phyloP scores from a whole-genome alignment of 2,329 filamentous ascomycete species.

The Venturia pyrina region DNA sequence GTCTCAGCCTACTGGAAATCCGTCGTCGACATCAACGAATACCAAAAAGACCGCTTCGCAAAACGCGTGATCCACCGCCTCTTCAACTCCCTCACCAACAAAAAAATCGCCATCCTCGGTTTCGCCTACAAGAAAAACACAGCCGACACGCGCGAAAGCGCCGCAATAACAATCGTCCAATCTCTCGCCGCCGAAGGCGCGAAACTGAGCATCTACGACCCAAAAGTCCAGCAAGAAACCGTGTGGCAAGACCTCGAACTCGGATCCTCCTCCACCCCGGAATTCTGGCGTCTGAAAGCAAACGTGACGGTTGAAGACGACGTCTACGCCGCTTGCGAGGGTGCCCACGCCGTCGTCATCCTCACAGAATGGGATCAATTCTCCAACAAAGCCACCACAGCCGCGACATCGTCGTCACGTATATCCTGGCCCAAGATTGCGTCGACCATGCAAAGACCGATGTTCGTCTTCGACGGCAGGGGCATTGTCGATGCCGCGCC shows the following conservation, averaged over 20 bases:
- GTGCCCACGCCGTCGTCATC: constrained; percentile 9
- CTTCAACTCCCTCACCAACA: constrained; percentile 57
- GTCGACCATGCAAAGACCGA: constrained; percentile 22
- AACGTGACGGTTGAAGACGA: constrained; percentile 12
- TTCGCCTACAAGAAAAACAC: constrained; percentile 76
- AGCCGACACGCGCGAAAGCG: constrained; percentile 61
- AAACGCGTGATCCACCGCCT: constrained; percentile 55
- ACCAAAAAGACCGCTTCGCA: constrained; percentile 58
- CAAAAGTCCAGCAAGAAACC: constrained; percentile 20
- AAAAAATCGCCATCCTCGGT: constrained; percentile 61
- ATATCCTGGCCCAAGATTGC: constrained; percentile 26
- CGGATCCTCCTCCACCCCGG: background rate
- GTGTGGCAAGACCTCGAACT: constrained; percentile 12
- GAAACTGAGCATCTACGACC: constrained; percentile 59
- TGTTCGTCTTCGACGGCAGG: constrained; percentile 28
- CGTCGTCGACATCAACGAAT: constrained; percentile 66
- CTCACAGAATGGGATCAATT: constrained; percentile 13
- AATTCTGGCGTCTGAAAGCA: constrained; percentile 11
- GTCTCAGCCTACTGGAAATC: constrained; percentile 66
- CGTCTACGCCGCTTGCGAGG: constrained; percentile 12
- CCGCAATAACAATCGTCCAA: constrained; percentile 57
- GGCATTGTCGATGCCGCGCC: constrained; percentile 24
- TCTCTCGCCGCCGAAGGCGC: constrained; percentile 55
- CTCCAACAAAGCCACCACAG: constrained; percentile 8
- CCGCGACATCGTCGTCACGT: background rate